phyloP scores from a whole-genome alignment of 768 basidiomycete species.

The Leucosporidium creatinivorum region DNA sequence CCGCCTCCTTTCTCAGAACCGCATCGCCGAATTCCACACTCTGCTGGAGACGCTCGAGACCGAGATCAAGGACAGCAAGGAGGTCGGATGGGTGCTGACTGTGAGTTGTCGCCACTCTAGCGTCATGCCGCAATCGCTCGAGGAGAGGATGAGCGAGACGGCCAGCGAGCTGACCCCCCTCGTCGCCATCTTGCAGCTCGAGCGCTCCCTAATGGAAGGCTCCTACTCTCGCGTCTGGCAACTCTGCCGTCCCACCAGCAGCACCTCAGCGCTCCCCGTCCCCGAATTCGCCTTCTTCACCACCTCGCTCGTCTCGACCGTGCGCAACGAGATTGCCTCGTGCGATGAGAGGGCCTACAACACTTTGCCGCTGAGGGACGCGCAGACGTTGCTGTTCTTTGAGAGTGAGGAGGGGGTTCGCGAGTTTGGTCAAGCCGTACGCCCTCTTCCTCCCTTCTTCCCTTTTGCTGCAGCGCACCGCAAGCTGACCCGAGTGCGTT shows the following conservation, averaged over 20 bases:
- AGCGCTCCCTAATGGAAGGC: slow-evolving; percentile 97
- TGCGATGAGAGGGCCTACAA: slow-evolving; percentile 93
- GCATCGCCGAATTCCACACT: slow-evolving; percentile 96
- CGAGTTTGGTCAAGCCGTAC: slow-evolving; percentile 70
- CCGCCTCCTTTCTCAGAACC: slow-evolving; percentile 85
- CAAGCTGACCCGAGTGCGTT: no score
- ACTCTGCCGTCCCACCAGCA: slow-evolving; percentile 49
- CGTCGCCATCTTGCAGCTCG: slow-evolving; percentile 68
- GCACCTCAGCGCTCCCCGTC: slow-evolving; percentile 14
- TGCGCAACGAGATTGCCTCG: slow-evolving; percentile 92
- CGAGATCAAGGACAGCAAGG: slow-evolving; percentile 31
- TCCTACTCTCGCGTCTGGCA: slow-evolving; percentile 97
- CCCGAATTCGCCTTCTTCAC: slow-evolving; percentile 91
- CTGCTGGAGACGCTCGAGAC: slow-evolving; percentile 80
- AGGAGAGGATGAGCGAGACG: no score
- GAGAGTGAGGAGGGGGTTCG: slow-evolving; percentile 68
- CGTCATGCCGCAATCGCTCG: no score
- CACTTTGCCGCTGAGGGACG: slow-evolving; percentile 81
- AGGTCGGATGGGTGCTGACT: slow-evolving; percentile 37
- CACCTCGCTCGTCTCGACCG: slow-evolving; percentile 86
- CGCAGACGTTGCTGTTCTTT: slow-evolving; percentile 86
- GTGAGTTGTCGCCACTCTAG: slow-evolving; percentile 2
- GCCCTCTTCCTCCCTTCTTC: slow-evolving; percentile 22
- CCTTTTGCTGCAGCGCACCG: not conserved
- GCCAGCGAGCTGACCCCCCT: slow-evolving; percentile 42